These are phyloP conservation scores for Cladorrhinum sp. DNA, from an alignment of 2,329 filamentous ascomycete genomes.

Conservation along the genomic window DNA sequence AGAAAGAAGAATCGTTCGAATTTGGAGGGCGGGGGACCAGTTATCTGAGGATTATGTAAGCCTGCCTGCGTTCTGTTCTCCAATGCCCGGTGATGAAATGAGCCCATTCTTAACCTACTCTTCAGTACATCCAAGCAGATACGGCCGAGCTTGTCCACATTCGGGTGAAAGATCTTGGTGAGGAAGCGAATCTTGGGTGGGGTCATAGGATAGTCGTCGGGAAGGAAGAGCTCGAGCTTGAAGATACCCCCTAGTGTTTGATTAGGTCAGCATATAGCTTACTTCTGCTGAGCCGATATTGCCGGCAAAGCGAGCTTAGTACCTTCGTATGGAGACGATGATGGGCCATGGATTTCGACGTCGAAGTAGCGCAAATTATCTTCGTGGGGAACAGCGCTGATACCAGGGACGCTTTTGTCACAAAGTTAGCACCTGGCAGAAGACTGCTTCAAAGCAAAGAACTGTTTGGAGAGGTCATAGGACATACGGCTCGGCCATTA, in stretches of 20 bases:
- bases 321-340: conserved; percentile 95
- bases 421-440: conserved; percentile 2
- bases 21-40: conserved; percentile 97
- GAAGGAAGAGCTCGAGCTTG: conserved; percentile 94
- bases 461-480: conserved; percentile 1
- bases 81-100: not conserved
- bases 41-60: conserved; percentile 61
- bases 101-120: conserved; percentile 56
- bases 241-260: conserved; percentile 67
- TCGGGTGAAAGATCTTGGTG: conserved; percentile 98
- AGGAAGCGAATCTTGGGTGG: conserved; percentile 97
- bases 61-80: not conserved
- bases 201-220: conserved; percentile 99
- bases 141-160: conserved; percentile 94
- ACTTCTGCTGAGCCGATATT: not conserved
- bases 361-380: conserved; percentile 99
- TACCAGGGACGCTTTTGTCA: conserved; percentile 76
- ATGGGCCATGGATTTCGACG: conserved; percentile 90
- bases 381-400: conserved; percentile 92
- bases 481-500: conserved; percentile 91
- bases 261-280: conserved; percentile 11
- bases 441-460: not conserved
- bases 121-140: conserved; percentile 98
- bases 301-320: conserved; percentile 26
- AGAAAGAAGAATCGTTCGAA: conserved; percentile 95